Base-by-base conservation (phyloP, 257 asterid genomes). In the Solanum bulbocastanum region DNA sequence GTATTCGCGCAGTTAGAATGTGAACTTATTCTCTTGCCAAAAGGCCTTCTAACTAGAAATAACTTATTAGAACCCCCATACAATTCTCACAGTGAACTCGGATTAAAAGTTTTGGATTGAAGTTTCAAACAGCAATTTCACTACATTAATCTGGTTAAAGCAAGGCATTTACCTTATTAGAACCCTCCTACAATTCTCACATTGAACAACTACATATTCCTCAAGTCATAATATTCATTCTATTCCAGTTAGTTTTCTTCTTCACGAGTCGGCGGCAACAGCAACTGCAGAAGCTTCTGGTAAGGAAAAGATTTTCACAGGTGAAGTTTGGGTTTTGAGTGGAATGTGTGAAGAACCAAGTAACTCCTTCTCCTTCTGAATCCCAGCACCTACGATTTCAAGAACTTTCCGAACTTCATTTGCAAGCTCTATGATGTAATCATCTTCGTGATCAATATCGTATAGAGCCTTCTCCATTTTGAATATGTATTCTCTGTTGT, bases 401-500 rank as follows among this genome's bases (percentile, higher is more conserved):
- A 94, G 94, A 30, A 93, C 96, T 87, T 91, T 94, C 78, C 98
- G 92, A 88, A 96, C 99, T 92, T 93, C 99, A 86, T 93, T 94
- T 52, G 99, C 99, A 37, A 96, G 92, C 93, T 94, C 94, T 49
- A 93, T 94, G 11, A 96, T 89, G 83, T 94, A 94, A 73, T 94
- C 96, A 20, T 96, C 99, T 89, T 96, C 96, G 2, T 94, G 99
- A 89, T 82, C 98, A 56, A 97, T 94, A 40, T 96, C 94, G 75
- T 87, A 93, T 92, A 97, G 72, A 89, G 99, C 98, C 91, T 96
- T 97, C 82, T 96, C 98, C 90, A 96, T 83, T 88, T 90, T 86
- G 94, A 97, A 97, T 66, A 97, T 89, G 93, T 97, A 96, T 79
- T 96, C 98, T 92, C 96, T 93, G 90, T 97, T 97, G 92, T 96